Evolutionary conservation across 2,329 filamentous ascomycete genomes (phyloP).

Genomic region (Arthrinium puccinioides): DNA sequence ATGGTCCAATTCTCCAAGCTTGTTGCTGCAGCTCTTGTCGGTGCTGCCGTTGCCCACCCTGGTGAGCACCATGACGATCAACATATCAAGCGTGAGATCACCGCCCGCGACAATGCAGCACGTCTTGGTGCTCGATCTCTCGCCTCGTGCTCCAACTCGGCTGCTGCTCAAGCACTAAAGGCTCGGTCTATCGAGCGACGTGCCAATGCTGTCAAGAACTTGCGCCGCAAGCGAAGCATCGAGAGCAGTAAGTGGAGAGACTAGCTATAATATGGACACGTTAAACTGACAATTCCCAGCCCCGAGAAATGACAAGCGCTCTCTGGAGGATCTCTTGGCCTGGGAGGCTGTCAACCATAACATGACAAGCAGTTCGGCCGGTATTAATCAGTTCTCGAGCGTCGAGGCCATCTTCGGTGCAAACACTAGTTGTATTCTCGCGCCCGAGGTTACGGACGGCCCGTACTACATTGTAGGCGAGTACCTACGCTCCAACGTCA

Average conservation of each 20-base stretch:
- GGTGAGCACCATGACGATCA: conserved; percentile 21
- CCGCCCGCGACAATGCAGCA: conserved; percentile 24
- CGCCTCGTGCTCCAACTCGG: conserved; percentile 28
- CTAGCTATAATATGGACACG: not conserved
- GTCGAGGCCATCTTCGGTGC: conserved; percentile 26
- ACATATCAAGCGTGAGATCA: conserved; percentile 25
- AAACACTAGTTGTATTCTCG: conserved; percentile 26
- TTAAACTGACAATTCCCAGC: not conserved
- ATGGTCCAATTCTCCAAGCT: conserved; percentile 15
- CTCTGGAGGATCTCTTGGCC: conserved; percentile 21
- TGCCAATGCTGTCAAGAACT: conserved; percentile 26
- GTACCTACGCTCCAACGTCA: conserved; percentile 35
- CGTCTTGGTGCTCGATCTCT: conserved; percentile 28
- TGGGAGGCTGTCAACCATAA: conserved; percentile 28
- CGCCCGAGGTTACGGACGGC: conserved; percentile 26
- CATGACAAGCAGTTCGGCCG: conserved; percentile 14
- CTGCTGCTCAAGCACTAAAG: conserved; percentile 30
- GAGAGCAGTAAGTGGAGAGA: conserved; percentile 13
- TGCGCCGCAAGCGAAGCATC: conserved; percentile 30
- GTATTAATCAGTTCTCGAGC: conserved; percentile 22
- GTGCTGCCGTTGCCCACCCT: conserved; percentile 21
- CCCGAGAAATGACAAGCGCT: conserved; percentile 14
- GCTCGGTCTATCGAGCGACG: conserved; percentile 31
- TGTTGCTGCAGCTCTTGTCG: conserved; percentile 14
- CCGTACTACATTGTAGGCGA: conserved; percentile 40